A percentile compares a stretch with the other conserved stretches of the same genome.
Evolutionary conservation across 805 yeast genomes (phyloP).

Genomic region (Saturnispora dispora): DNA sequence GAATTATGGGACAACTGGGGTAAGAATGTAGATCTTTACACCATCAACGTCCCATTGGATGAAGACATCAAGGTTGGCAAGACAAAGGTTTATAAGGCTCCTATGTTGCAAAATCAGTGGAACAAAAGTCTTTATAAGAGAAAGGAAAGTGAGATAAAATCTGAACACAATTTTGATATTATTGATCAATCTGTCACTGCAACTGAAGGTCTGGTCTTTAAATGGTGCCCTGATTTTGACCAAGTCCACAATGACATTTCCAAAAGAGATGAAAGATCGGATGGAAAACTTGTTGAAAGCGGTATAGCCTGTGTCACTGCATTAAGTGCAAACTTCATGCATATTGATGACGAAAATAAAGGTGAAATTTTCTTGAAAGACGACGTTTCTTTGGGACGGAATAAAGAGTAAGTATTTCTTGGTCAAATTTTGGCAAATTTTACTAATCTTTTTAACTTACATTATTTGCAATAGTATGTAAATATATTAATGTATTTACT

Average conservation of each 20-base stretch:
- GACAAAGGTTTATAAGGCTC: constrained; percentile 63
- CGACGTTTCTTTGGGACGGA: not conserved
- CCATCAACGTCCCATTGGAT: constrained; percentile 78
- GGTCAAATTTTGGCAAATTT: not conserved
- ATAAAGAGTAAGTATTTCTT: not conserved
- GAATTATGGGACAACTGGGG: constrained; percentile 55
- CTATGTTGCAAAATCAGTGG: constrained; percentile 81
- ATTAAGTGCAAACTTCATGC: constrained; percentile 60
- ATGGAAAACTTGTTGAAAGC: constrained; percentile 59
- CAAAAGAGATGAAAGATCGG: constrained; percentile 40
- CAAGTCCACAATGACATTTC: constrained; percentile 48
- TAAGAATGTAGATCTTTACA: constrained; percentile 54
- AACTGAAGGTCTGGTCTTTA: constrained; percentile 39
- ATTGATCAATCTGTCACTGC: constrained; percentile 35
- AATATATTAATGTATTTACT: not conserved
- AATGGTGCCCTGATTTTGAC: constrained; percentile 80
- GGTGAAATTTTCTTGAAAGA: constrained; percentile 48
- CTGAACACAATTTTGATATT: constrained; percentile 29
- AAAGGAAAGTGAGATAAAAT: constrained; percentile 10
- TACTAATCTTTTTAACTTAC: not conserved
- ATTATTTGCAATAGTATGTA: not conserved
- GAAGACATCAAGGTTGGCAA: constrained; percentile 39
- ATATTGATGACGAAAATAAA: constrained; percentile 33
- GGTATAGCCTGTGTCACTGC: constrained; percentile 63
- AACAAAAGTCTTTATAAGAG: constrained; percentile 24